Conservation (phyloP, 805 yeast species). For the Zygosaccharomyces lentus region DNA sequence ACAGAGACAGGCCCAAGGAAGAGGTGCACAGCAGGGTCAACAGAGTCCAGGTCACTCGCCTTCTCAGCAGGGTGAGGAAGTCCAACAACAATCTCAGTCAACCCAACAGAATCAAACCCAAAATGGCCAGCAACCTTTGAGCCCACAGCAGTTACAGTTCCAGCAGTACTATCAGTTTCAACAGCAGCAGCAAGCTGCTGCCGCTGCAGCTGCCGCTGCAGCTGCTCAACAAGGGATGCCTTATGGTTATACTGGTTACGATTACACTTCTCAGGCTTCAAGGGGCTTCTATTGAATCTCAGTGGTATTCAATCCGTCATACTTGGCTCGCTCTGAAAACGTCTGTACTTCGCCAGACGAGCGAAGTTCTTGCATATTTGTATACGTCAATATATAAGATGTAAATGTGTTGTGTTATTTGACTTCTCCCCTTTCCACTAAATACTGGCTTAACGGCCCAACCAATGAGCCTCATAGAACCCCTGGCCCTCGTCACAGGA, state of each 20-base stretch:
- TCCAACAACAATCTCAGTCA: conserved; percentile 14
- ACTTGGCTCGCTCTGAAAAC: neutral
- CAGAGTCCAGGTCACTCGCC: conserved; percentile 19
- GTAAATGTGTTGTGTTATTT: conserved; percentile 11
- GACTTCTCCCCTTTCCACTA: neutral
- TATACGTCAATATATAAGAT: conserved; percentile 16
- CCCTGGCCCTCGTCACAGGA: conserved; percentile 40
- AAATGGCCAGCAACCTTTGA: conserved; percentile 25
- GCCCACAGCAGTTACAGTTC: conserved; percentile 32
- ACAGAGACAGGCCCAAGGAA: conserved; percentile 22
- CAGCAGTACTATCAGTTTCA: conserved; percentile 36
- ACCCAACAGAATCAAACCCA: conserved; percentile 16
- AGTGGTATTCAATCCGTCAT: neutral
- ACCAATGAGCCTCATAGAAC: conserved; percentile 8
- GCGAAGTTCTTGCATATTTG: conserved; percentile 18
- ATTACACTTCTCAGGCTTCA: conserved; percentile 34
- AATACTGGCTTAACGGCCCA: neutral
- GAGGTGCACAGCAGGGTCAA: conserved; percentile 19
- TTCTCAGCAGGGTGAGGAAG: conserved; percentile 14
- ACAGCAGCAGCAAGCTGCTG: conserved; percentile 25
- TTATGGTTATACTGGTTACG: conserved; percentile 33
- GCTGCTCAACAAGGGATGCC: conserved; percentile 31
- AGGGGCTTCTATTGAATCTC: conserved; percentile 32
- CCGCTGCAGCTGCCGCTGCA: conserved; percentile 27
- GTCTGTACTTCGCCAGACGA: conserved; percentile 6